Conservation (phyloP, 2,329 filamentous ascomycete species). For the Albifimbria verrucaria region DNA sequence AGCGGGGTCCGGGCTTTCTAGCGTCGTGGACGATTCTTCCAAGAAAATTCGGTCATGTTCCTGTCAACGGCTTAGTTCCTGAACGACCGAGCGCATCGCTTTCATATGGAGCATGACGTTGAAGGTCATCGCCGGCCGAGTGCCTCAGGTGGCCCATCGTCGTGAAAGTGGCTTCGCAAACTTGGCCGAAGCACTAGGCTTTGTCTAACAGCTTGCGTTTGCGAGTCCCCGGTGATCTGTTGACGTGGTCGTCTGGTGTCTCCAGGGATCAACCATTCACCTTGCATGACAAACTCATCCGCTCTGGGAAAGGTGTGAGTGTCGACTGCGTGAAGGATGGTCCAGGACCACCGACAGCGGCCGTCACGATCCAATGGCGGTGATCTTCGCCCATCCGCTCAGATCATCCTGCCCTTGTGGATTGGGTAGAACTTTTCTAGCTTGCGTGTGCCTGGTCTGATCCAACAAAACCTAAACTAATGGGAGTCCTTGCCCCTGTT, state of each 20-base stretch:
- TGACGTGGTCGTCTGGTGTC: not conserved
- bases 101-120: not conserved
- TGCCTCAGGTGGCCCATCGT: not conserved
- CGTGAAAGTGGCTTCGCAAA: not conserved
- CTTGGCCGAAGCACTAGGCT: not conserved
- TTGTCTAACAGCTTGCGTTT: not conserved
- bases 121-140: not conserved
- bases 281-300: not conserved
- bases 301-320: not conserved
- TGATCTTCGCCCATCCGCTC: not conserved
- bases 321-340: not conserved
- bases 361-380: not conserved
- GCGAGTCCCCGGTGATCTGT: not conserved
- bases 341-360: not conserved
- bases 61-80: not conserved
- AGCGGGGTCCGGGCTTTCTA: not conserved
- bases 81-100: not conserved
- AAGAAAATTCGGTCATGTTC: not conserved
- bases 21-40: not conserved
- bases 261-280: not conserved
- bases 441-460: not conserved
- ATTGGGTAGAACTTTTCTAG: not conserved
- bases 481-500: not conserved
- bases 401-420: not conserved
- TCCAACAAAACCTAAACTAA: not conserved